Conservation (phyloP, 2,329 filamentous ascomycete genomes). For the Arthrinium phaeospermum region DNA sequence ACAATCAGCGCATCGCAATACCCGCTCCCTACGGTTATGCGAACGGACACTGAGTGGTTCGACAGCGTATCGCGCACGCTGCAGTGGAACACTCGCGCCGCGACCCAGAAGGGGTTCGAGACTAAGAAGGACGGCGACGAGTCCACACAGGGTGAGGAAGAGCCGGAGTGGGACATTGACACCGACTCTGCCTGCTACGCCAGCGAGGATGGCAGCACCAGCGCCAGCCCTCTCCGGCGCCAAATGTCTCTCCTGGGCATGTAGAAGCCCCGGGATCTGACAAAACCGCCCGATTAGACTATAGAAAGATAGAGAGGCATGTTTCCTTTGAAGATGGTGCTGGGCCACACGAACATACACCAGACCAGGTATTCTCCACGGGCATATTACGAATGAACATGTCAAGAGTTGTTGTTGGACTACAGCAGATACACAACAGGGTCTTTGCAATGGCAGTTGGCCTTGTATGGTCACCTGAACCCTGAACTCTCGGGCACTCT, state of each 20-base stretch:
- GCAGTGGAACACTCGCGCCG: slow-evolving; percentile 92
- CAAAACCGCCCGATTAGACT: background rate
- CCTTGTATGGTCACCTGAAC: background rate
- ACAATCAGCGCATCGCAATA: slow-evolving; percentile 96
- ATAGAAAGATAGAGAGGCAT: background rate
- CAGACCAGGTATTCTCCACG: background rate
- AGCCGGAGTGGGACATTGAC: slow-evolving; percentile 90
- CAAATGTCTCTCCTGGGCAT: slow-evolving; percentile 77
- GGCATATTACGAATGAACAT: background rate
- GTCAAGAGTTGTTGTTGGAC: background rate
- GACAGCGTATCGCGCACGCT: slow-evolving; percentile 91
- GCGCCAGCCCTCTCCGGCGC: slow-evolving; percentile 70
- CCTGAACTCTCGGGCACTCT: background rate
- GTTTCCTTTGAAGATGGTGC: background rate
- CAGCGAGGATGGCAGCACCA: slow-evolving; percentile 74
- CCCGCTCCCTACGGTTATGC: slow-evolving; percentile 94
- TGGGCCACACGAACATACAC: background rate
- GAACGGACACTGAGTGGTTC: slow-evolving; percentile 92
- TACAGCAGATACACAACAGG: background rate
- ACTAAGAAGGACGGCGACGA: slow-evolving; percentile 53
- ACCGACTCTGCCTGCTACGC: slow-evolving; percentile 77
- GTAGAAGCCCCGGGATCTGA: slow-evolving; percentile 40
- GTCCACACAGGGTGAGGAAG: slow-evolving; percentile 53
- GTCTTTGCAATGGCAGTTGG: background rate
- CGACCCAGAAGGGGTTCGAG: slow-evolving; percentile 89